These are phyloP conservation scores for Citrus mangshanensis DNA, from an alignment of 345 rosid genomes.

Conservation along the genomic window DNA sequence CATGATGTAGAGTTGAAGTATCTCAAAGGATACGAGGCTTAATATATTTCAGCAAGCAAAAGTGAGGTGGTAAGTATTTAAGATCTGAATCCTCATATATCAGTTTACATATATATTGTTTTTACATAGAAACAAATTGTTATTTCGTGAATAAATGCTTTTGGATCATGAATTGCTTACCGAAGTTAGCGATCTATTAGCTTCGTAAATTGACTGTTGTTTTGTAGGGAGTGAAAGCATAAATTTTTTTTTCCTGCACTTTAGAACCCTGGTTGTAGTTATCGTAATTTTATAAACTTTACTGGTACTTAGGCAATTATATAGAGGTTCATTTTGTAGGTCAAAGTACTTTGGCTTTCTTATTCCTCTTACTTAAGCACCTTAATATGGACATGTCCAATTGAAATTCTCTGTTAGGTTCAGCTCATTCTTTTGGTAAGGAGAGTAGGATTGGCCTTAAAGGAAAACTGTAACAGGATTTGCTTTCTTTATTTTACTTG, in stretches of 20 bases:
- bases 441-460: background rate
- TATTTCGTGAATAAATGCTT: background rate
- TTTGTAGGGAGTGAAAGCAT: background rate
- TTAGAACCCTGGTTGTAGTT: background rate
- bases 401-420: background rate
- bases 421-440: too few species aligned
- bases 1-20: conserved; percentile 77
- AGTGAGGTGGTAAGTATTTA: conserved; percentile 51
- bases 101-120: background rate
- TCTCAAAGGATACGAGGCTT: conserved; percentile 87
- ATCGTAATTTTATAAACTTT: background rate
- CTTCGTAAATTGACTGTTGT: background rate
- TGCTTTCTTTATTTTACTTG: background rate
- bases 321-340: background rate
- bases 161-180: background rate
- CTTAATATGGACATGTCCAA: background rate
- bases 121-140: background rate
- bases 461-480: background rate
- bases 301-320: background rate
- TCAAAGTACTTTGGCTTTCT: background rate
- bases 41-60: conserved; percentile 81
- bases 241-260: background rate
- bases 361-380: background rate
- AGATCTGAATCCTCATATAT: background rate
- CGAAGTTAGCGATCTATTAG: background rate